Conservation (phyloP, 768 basidiomycete species). For the Amylocystis lapponica region DNA sequence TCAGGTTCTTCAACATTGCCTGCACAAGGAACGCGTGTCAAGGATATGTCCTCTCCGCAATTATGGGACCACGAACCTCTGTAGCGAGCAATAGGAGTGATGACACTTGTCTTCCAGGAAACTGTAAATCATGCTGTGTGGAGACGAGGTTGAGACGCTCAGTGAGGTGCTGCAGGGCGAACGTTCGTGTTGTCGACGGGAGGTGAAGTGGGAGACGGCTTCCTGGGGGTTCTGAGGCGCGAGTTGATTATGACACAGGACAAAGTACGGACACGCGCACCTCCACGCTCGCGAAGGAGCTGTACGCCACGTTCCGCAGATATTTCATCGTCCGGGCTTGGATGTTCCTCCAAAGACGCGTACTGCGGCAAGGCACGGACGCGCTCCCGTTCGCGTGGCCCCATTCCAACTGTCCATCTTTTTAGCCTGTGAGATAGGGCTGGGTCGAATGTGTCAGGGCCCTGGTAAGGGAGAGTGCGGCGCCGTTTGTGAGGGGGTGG, state of each 20-base stretch:
- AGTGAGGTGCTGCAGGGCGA: conserved; percentile 69
- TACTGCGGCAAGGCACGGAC: conserved; percentile 43
- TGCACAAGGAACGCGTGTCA: conserved; percentile 20
- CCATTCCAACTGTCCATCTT: conserved; percentile 66
- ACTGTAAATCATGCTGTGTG: conserved; percentile 64
- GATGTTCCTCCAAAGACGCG: conserved; percentile 36
- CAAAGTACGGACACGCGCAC: conserved; percentile 30
- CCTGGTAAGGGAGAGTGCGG: conserved; percentile 66
- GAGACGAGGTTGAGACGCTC: conserved; percentile 80
- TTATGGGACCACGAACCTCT: conserved; percentile 54
- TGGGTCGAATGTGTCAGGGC: conserved; percentile 47
- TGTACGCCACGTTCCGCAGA: conserved; percentile 62
- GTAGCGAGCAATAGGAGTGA: conserved; percentile 71
- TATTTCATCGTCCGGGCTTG: conserved; percentile 62
- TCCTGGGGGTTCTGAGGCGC: conserved; percentile 54
- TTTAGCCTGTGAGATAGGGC: conserved; percentile 62
- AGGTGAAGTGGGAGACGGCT: conserved; percentile 67
- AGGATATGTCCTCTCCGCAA: too few relatives aligned
- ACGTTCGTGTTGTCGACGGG: conserved; percentile 66
- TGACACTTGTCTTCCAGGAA: conserved; percentile 58
- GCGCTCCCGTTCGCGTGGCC: conserved; percentile 71
- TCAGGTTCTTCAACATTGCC: conserved; percentile 81
- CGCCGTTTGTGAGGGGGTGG: conserved; percentile 64
- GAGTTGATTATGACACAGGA: neutral
- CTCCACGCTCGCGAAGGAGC: conserved; percentile 59